Evolutionary conservation across 768 basidiomycete species (phyloP), one percentile per base, ranked within the genome.

Genomic region (Suillus brevipes): DNA sequence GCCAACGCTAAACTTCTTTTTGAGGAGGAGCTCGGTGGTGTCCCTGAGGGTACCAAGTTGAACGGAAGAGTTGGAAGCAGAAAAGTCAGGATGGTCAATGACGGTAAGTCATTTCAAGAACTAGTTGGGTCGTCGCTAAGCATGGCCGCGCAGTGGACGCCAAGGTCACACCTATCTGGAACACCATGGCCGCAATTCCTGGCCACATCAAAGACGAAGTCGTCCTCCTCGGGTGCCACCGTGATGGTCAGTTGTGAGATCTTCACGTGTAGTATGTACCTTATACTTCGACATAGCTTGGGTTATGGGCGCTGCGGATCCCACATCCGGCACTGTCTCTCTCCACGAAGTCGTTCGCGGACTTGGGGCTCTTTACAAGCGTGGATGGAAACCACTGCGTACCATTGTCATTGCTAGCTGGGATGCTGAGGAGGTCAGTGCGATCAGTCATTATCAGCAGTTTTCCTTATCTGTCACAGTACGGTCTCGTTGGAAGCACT

Each of bases 81-180:
- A 55, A 81, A 72, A 47, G 73, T 90, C 28, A 83, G 82, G 61
- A 72, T 87, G 59, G 82, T 86, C 16, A 89, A 88, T 68, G 81
- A 84, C 67, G 85, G 87, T 86, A 68, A 60, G 73, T 23, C 2
- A 18, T 18, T 18, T 9, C 38, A 38, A 20, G 40, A 3, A 12
- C 38, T 6, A 16, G 13, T 37, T 25, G n/a, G 6, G 23, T 60
- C 2, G 36, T n/a, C 38, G 2, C 34, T 59, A 36, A 61, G 31
- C 16, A 60, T 64, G 43, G 62, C 56, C 16, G 47, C 42, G 60
- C 60, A 88, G 91, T 97, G 47, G 84, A 94, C 64, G 87, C 84
- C 36, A 87, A 88, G 71, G 85, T 95, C 14, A 95, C 84, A 6
- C 93, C 94, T 18, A 94, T 97, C 57, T 97, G 94, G 94, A 97